phyloP scores from a whole-genome alignment of 495 filamentous ascomycete genomes.

The Xylaria flabelliformis region DNA sequence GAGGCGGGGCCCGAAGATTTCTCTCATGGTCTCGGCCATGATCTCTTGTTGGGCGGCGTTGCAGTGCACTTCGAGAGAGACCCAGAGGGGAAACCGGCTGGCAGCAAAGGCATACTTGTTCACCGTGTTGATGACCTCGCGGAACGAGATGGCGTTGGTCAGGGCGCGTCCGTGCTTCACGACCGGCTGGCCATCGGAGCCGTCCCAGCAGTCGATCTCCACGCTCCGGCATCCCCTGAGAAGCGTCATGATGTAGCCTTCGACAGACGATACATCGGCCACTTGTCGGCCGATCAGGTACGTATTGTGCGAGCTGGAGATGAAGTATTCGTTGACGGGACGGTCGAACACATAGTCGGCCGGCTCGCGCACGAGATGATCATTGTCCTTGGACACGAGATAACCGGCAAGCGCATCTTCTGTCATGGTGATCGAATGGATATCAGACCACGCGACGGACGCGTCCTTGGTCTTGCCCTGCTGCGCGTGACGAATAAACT shows the following conservation, averaged over 20 bases:
- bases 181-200: slow-evolving; percentile 79
- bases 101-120: slow-evolving; percentile 89
- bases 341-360: slow-evolving; percentile 69
- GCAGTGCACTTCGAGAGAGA: slow-evolving; percentile 97
- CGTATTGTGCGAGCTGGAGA: slow-evolving; percentile 98
- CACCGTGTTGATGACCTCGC: slow-evolving; percentile 89
- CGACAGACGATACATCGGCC: slow-evolving; percentile 84
- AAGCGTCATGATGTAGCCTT: slow-evolving; percentile 92
- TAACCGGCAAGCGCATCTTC: slow-evolving; percentile 77
- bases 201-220: slow-evolving; percentile 98
- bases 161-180: slow-evolving; percentile 91
- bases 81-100: slow-evolving; percentile 82
- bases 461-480: slow-evolving; percentile 56
- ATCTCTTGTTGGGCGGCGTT: slow-evolving; percentile 76
- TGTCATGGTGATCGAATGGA: slow-evolving; percentile 65
- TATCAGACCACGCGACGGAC: slow-evolving; percentile 42
- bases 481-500: slow-evolving; percentile 62
- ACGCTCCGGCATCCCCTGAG: slow-evolving; percentile 90
- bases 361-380: slow-evolving; percentile 62
- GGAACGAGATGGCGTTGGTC: slow-evolving; percentile 84
- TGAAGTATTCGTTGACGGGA: slow-evolving; percentile 96
- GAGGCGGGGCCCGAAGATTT: slow-evolving; percentile 78
- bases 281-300: slow-evolving; percentile 93
- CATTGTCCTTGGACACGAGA: slow-evolving; percentile 76
- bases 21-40: slow-evolving; percentile 91